phyloP scores from a whole-genome alignment of 2,329 filamentous ascomycete species.

The Colletotrichum sp. region DNA sequence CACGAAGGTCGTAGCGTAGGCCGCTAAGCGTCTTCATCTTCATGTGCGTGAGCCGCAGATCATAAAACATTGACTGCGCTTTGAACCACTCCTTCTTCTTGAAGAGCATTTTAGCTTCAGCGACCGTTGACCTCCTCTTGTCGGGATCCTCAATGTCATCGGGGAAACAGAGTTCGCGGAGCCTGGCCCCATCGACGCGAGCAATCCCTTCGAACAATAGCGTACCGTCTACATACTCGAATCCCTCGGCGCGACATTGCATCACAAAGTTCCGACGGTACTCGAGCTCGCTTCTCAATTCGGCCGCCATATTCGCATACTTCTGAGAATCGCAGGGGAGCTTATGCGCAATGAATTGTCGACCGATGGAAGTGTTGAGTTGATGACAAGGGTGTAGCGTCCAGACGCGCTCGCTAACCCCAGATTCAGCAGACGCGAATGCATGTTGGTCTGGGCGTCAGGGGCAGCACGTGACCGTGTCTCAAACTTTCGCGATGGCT shows the following conservation, averaged over 20 bases:
- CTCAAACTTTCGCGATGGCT: not conserved
- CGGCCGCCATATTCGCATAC: not conserved
- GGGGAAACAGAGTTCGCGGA: not conserved
- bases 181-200: not conserved
- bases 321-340: fast-evolving
- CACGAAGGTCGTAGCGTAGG: not conserved
- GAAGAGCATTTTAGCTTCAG: not conserved
- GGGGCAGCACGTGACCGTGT: not conserved
- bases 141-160: not conserved
- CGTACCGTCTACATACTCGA: not conserved
- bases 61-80: not conserved
- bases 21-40: not conserved
- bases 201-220: not conserved
- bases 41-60: not conserved
- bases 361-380: not conserved
- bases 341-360: not conserved
- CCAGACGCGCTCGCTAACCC: not conserved
- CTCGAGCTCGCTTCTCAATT: not conserved
- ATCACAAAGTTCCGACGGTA: not conserved
- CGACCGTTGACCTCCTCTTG: not conserved
- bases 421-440: not conserved
- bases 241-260: not conserved
- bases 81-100: not conserved
- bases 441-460: not conserved
- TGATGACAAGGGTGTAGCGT: not conserved